Percentiles rank a stretch among this genome's conserved stretches.
Conservation (phyloP, 768 basidiomycete genomes). For the Rhodocollybia butyracea region DNA sequence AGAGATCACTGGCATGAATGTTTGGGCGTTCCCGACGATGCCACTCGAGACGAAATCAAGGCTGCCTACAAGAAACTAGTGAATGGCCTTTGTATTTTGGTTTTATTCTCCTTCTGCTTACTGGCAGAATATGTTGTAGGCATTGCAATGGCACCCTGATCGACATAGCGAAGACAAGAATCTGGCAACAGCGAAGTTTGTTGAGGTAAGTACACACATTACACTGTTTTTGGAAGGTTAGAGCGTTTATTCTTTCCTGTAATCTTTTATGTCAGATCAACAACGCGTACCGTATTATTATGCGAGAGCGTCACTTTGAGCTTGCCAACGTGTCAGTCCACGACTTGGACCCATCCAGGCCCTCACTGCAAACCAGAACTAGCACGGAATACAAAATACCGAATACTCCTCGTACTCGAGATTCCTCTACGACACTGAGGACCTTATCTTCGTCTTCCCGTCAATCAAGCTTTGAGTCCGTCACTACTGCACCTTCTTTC, state of each 20-base stretch:
- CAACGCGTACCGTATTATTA: conserved; percentile 52
- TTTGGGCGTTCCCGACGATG: conserved; percentile 43
- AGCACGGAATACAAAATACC: conserved; percentile 1
- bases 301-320: conserved; percentile 32
- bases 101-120: conserved; percentile 20
- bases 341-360: conserved; percentile 1
- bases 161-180: conserved; percentile 53
- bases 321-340: conserved; percentile 12
- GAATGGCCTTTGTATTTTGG: conserved; percentile 21
- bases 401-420: background rate
- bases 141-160: conserved; percentile 68
- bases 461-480: conserved; percentile 9
- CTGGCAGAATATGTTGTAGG: conserved; percentile 29
- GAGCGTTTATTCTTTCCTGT: conserved; percentile 3
- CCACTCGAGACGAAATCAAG: conserved; percentile 51
- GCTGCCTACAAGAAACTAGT: conserved; percentile 64
- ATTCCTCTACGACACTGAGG: background rate
- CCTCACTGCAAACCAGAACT: background rate
- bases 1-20: conserved; percentile 26
- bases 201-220: conserved; percentile 42
- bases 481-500: background rate
- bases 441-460: conserved; percentile 4
- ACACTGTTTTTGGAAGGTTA: too few species aligned
- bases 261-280: conserved; percentile 37
- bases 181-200: conserved; percentile 50